Conservation (phyloP, 257 asterid genomes). For the Ballota nigra region DNA sequence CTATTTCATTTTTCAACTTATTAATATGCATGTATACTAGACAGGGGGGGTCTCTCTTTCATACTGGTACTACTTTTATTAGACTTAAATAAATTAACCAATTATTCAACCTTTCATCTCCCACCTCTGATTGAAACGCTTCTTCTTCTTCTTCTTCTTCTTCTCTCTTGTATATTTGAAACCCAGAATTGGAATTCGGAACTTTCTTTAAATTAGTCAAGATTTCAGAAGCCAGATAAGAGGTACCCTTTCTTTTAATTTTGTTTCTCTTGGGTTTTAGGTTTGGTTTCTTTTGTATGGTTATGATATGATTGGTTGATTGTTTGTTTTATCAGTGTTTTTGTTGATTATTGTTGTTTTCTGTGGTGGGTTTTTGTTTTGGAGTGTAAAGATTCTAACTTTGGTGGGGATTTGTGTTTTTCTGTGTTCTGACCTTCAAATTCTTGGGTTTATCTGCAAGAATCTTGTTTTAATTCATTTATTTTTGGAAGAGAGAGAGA, state of each 20-base stretch:
- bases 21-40: conserved; percentile 3
- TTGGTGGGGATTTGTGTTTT: conserved; percentile 7
- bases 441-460: conserved; percentile 12
- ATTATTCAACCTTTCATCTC: conserved; percentile 22
- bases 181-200: neutral
- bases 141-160: neutral
- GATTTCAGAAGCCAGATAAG: conserved; percentile 2
- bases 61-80: neutral
- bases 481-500: neutral
- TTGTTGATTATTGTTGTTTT: neutral
- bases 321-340: too few species aligned
- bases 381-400: conserved; percentile 22
- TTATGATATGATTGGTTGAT: neutral
- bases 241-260: conserved; percentile 18
- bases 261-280: neutral
- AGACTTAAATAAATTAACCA: neutral
- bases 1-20: neutral
- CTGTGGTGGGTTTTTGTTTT: conserved; percentile 17
- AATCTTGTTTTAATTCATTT: conserved; percentile 2
- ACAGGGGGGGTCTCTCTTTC: neutral
- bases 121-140: conserved; percentile 14
- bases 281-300: neutral
- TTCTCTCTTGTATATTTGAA: neutral
- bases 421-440: neutral
- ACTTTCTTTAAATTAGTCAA: neutral